Evolutionary conservation across 2,329 filamentous ascomycete species (phyloP), one percentile per base, ranked within the genome.

Genomic region (Alternaria triticimaculans): DNA sequence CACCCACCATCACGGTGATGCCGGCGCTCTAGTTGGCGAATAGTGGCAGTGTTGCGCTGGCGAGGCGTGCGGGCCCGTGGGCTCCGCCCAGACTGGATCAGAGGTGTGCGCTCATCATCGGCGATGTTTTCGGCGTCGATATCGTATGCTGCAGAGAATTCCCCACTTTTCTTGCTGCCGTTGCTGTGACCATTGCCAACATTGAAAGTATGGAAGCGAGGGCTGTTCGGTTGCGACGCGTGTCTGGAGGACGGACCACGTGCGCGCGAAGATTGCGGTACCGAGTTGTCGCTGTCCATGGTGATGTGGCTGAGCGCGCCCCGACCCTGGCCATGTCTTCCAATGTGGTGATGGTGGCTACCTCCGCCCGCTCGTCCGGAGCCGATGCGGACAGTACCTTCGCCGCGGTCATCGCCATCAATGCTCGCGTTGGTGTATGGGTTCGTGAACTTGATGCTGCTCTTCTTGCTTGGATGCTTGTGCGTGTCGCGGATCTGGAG

Each of bases 391-490:
- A 80, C 67, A 5, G 79, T 80, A 5, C 78, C 79, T 66, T 82
- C 73, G 53, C 78, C 74, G 49, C 78, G 75, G 30, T 82, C 81
- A 69, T 81, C 79, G 26, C 72, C 64, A 49, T 89, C 86, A 20
- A 84, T 81, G 65, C 83, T 85, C 66, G 87, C 88, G 67, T 86
- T 89, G 68, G 84, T 89, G 79, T 92, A 93, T 2, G 91, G 89
- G 65, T 87, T 88, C 62, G 92, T 92, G 76, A 98, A 98, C 76
- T 97, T 98, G 93, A 97, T 97, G 81, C 91, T 96, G 83, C 93
- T 94, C 82, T 96, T 97, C 71, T 91, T 88, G 9, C 87, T 87
- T 18, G 91, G 84, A 55, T 86, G 86, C 61, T 88, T 87, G 57
- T 86, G 84, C 50, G 84, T 86, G 62, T 94, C 92, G 57, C 90